These are phyloP conservation scores for Emergomyces africanus DNA, from an alignment of 2,329 filamentous ascomycete species.

Conservation along the genomic window DNA sequence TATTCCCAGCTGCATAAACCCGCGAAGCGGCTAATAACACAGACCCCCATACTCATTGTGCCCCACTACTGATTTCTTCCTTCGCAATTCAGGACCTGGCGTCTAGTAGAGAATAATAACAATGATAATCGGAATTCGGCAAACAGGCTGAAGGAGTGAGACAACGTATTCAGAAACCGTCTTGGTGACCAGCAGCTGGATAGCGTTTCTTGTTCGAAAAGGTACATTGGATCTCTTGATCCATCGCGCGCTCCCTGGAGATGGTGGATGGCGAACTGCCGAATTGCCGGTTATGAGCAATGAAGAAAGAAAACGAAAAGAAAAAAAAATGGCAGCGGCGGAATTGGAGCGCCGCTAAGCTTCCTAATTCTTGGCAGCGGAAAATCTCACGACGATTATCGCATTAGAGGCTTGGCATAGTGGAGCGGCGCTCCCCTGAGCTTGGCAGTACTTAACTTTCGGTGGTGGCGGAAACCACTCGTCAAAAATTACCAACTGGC, in stretches of 20 bases:
- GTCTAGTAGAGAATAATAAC: background rate
- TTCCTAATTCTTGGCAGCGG: background rate
- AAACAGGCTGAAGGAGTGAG: background rate
- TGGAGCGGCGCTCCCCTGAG: background rate
- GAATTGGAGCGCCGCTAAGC: background rate
- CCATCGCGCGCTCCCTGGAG: background rate
- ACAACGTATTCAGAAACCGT: background rate
- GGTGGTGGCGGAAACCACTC: background rate
- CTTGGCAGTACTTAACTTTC: background rate
- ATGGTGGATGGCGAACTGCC: background rate
- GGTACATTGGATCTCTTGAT: background rate
- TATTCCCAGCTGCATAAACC: background rate
- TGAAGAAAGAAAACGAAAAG: background rate
- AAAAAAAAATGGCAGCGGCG: background rate
- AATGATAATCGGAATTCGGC: background rate
- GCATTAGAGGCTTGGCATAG: background rate
- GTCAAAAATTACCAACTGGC: too few species aligned
- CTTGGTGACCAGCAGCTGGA: background rate
- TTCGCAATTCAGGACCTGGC: background rate
- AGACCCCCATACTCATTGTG: background rate
- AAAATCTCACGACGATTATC: background rate
- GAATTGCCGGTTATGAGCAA: background rate
- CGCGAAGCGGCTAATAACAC: background rate
- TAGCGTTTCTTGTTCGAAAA: background rate
- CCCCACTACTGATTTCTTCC: background rate